These are phyloP conservation scores for Suillus alpinus DNA, from an alignment of 768 basidiomycete species.

Conservation along the genomic window DNA sequence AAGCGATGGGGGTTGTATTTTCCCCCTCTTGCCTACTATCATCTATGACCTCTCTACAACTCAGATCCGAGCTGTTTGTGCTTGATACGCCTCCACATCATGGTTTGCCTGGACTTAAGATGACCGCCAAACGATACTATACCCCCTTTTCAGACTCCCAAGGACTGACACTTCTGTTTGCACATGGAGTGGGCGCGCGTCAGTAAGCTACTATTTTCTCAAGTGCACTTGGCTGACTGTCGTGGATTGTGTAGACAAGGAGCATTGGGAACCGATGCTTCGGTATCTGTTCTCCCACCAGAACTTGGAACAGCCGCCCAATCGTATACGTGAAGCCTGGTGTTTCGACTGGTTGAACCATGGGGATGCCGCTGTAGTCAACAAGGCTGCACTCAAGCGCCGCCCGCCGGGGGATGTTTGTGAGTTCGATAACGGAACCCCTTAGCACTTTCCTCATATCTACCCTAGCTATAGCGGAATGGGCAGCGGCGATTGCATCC, in stretches of 20 bases:
- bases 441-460: neutral
- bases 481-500: slow-evolving; percentile 33
- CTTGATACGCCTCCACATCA: slow-evolving; percentile 5
- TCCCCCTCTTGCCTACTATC: neutral
- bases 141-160: slow-evolving; percentile 21
- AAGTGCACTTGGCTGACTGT: neutral
- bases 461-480: slow-evolving; percentile 35
- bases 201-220: slow-evolving; percentile 14
- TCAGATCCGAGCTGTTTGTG: slow-evolving; percentile 4
- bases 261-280: slow-evolving; percentile 53
- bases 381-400: slow-evolving; percentile 30
- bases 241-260: slow-evolving; percentile 42
- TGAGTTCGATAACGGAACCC: slow-evolving; percentile 20
- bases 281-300: slow-evolving; percentile 35
- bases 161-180: slow-evolving; percentile 45
- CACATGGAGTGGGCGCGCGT: slow-evolving; percentile 50
- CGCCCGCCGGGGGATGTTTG: slow-evolving; percentile 34
- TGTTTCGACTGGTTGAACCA: slow-evolving; percentile 51
- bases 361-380: slow-evolving; percentile 47
- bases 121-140: slow-evolving; percentile 46
- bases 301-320: slow-evolving; percentile 13
- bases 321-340: slow-evolving; percentile 44
- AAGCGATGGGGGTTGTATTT: neutral
- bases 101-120: slow-evolving; percentile 29
- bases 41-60: neutral